A percentile compares a stretch with the other conserved stretches of the same genome.
These are phyloP conservation scores for Sextonia rubra DNA, from an alignment of 164 flowering plant species.

Conservation along the genomic window DNA sequence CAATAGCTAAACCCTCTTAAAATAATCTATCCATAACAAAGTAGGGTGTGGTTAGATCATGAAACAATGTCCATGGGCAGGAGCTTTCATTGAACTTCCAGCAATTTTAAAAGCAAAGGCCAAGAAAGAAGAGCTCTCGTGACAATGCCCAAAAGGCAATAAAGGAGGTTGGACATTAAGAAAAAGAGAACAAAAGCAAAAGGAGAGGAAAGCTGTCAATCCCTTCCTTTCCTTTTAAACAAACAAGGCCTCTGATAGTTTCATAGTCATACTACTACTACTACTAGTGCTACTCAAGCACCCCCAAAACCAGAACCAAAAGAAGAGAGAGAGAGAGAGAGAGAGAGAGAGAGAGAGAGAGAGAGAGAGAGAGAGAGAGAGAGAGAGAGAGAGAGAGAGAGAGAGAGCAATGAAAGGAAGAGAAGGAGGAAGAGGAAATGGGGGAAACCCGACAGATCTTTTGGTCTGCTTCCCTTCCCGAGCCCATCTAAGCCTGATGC, in stretches of 20 bases:
- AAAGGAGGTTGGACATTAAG: neutral
- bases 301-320: neutral
- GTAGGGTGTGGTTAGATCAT: slow-evolving; percentile 5
- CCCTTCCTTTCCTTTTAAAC: slow-evolving; percentile 20
- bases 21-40: neutral
- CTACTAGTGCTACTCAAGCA: too few species aligned
- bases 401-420: slow-evolving; percentile 46
- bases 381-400: slow-evolving; percentile 4
- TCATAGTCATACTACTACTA: too few species aligned
- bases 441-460: slow-evolving; percentile 10
- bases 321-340: slow-evolving; percentile 3
- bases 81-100: neutral
- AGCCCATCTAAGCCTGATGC: slow-evolving; percentile 65
- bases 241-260: slow-evolving; percentile 4
- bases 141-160: slow-evolving; percentile 5
- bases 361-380: slow-evolving; percentile 3
- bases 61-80: neutral
- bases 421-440: slow-evolving; percentile 34
- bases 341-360: slow-evolving; percentile 4
- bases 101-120: slow-evolving; percentile 5
- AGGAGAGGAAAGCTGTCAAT: slow-evolving; percentile 36
- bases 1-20: neutral
- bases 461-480: slow-evolving; percentile 82
- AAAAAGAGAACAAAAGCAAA: slow-evolving; percentile 8
- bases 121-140: slow-evolving; percentile 2